Percentiles rank a stretch among this genome's conserved stretches.
These are phyloP conservation scores for Argentina anserina DNA, from an alignment of 306 rosid genomes.

Conservation along the genomic window DNA sequence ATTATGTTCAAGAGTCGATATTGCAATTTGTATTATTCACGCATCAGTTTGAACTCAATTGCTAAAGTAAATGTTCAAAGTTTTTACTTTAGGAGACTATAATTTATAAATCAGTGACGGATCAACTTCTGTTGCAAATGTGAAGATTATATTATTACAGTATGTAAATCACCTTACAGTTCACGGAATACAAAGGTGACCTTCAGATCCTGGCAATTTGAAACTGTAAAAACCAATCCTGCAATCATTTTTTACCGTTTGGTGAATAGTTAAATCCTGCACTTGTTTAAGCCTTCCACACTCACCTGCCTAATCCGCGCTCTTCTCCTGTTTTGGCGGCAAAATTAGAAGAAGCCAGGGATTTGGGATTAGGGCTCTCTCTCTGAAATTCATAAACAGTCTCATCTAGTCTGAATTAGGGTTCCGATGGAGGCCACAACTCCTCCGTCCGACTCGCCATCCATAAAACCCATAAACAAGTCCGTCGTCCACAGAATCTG, in stretches of 20 bases:
- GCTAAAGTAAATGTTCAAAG: background rate
- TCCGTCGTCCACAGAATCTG: conserved; percentile 74
- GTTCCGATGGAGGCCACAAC: conserved; percentile 38
- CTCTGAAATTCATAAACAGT: too few species aligned
- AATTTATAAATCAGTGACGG: background rate
- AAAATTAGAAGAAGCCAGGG: conserved; percentile 25
- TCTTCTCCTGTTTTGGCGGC: conserved; percentile 57
- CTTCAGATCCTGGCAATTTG: too few species aligned
- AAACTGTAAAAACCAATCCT: background rate
- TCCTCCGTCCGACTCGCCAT: conserved; percentile 38
- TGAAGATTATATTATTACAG: too few species aligned
- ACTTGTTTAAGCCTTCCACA: too few species aligned
- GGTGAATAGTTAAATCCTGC: too few species aligned
- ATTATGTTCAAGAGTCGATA: background rate
- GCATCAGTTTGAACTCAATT: background rate
- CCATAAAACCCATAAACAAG: conserved; percentile 63
- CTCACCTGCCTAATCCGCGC: background rate
- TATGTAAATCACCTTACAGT: too few species aligned
- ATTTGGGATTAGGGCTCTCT: background rate
- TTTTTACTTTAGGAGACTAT: background rate
- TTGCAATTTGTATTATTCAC: background rate
- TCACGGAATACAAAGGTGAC: too few species aligned
- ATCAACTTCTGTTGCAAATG: background rate
- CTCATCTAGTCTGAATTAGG: background rate
- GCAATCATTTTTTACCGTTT: background rate